Evolutionary conservation across 2,329 filamentous ascomycete species (phyloP).

Genomic region (Chaetomiaceae sp.): DNA sequence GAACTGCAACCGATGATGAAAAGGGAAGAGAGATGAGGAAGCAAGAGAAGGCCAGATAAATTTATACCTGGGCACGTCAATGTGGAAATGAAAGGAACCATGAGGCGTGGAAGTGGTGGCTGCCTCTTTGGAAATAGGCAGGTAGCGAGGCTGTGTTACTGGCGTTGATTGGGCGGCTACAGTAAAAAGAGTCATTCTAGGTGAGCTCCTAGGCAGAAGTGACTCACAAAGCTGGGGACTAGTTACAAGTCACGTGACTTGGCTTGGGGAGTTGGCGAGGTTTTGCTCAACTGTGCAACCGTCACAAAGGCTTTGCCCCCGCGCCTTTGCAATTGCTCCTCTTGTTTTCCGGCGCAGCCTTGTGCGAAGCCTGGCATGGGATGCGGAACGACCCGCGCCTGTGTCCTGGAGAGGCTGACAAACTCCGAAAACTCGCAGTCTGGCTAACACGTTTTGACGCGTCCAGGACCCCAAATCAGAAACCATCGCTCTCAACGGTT

Average conservation of each 20-base stretch:
- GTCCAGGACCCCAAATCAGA: too few relatives aligned
- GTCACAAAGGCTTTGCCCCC: too few relatives aligned
- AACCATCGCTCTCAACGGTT: too few relatives aligned
- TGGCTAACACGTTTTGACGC: too few relatives aligned
- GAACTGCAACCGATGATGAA: too few relatives aligned
- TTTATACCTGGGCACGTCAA: background rate
- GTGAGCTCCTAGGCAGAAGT: background rate
- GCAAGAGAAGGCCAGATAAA: background rate
- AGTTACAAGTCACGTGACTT: background rate
- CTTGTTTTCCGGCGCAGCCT: too few relatives aligned
- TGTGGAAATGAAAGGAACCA: too few relatives aligned
- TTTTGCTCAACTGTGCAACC: slow-evolving; percentile 7
- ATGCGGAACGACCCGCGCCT: background rate
- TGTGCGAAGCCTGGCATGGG: background rate
- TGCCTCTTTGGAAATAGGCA: background rate
- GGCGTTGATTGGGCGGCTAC: slow-evolving; percentile 1
- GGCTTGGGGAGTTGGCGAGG: too few relatives aligned
- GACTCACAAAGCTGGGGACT: slow-evolving; percentile 5
- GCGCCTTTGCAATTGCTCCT: too few relatives aligned
- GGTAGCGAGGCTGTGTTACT: background rate
- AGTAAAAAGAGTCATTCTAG: slow-evolving; percentile 1
- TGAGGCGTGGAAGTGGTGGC: too few relatives aligned
- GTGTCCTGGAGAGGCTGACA: too few relatives aligned
- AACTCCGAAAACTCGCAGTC: too few relatives aligned
- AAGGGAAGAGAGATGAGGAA: background rate